Evolutionary conservation across 306 rosid genomes (phyloP).

Genomic region (Vigna unguiculata): DNA sequence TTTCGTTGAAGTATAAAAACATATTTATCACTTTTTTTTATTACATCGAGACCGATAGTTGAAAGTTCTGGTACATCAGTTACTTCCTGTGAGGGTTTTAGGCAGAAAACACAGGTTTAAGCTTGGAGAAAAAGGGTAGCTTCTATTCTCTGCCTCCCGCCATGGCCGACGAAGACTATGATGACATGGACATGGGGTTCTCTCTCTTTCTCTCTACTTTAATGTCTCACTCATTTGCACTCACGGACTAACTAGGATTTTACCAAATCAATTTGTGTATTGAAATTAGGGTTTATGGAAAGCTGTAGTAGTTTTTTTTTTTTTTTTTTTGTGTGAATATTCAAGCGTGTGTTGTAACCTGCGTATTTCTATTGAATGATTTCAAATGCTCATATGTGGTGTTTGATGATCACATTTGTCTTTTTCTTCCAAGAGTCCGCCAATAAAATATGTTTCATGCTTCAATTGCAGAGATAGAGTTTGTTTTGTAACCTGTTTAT

Average conservation of each 20-base stretch:
- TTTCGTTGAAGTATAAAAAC: too few species aligned
- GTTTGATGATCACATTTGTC: neutral
- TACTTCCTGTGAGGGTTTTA: neutral
- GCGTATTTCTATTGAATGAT: too few species aligned
- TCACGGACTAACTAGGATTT: neutral
- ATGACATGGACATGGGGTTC: constrained; percentile 55
- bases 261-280: constrained; percentile 12
- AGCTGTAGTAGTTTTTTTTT: too few species aligned
- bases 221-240: neutral
- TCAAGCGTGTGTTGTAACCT: too few species aligned
- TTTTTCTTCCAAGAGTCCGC: neutral
- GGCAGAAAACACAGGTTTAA: neutral
- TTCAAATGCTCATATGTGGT: neutral
- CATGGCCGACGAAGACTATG: constrained; percentile 60
- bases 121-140: neutral
- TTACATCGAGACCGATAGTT: too few species aligned
- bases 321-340: neutral
- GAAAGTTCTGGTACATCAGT: neutral
- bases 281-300: neutral
- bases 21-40: too few species aligned
- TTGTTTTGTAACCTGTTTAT: neutral
- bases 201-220: neutral
- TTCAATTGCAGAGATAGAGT: constrained; percentile 10
- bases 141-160: constrained; percentile 18
- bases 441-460: neutral